A percentile compares a stretch with the other conserved stretches of the same genome.
Conservation (phyloP, 768 basidiomycete genomes). For the Tephrocybe rancida region DNA sequence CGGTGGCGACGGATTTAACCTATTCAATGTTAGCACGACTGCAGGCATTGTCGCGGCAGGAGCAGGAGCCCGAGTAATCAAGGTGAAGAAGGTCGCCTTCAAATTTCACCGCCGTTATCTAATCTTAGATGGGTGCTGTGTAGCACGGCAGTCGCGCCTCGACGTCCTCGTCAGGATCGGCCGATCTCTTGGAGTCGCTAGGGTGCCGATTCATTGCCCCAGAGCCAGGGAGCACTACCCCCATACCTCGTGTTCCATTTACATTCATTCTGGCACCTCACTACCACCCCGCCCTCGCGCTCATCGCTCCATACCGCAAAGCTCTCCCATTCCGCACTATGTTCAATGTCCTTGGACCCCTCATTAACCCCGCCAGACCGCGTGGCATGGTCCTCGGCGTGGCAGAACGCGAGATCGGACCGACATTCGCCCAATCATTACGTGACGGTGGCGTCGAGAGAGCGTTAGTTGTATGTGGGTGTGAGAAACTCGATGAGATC, state of each 20-base stretch:
- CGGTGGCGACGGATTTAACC: slow-evolving; percentile 93
- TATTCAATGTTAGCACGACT: slow-evolving; percentile 96
- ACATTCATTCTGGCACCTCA: slow-evolving; percentile 93
- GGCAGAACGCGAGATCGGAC: slow-evolving; percentile 78
- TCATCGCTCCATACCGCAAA: slow-evolving; percentile 83
- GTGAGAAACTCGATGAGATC: slow-evolving; percentile 92
- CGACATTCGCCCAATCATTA: slow-evolving; percentile 78
- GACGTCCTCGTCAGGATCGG: slow-evolving; percentile 92
- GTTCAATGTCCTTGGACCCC: slow-evolving; percentile 93
- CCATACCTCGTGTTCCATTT: slow-evolving; percentile 75
- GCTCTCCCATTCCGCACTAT: slow-evolving; percentile 92
- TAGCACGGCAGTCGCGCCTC: slow-evolving; percentile 93
- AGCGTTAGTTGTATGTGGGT: slow-evolving; percentile 92
- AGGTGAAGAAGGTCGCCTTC: slow-evolving; percentile 48
- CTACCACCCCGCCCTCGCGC: slow-evolving; percentile 86
- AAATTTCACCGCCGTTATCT: background rate
- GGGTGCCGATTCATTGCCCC: slow-evolving; percentile 76
- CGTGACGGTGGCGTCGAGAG: slow-evolving; percentile 74
- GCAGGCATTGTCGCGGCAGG: slow-evolving; percentile 95
- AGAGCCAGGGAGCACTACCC: slow-evolving; percentile 53
- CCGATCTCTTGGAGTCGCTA: slow-evolving; percentile 86
- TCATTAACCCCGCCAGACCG: slow-evolving; percentile 90
- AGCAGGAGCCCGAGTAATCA: slow-evolving; percentile 90
- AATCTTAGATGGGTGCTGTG: slow-evolving; percentile 2
- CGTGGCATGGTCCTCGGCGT: slow-evolving; percentile 92